Evolutionary conservation across 1,139 yeast species (phyloP).

Genomic region (Geotrichum europaeum): DNA sequence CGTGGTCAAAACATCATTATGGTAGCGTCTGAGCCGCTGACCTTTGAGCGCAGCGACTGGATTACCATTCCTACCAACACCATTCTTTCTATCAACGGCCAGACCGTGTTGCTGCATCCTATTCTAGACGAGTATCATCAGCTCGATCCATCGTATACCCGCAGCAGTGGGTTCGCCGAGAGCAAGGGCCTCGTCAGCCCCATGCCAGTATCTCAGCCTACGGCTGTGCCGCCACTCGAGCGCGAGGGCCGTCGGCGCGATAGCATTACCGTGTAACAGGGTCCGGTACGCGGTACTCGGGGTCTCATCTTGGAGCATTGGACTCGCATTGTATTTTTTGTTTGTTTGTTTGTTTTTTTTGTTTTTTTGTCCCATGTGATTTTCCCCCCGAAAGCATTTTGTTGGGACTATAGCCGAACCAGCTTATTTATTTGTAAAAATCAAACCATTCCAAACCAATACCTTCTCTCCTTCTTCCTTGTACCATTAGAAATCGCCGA

Average conservation of each 20-base stretch:
- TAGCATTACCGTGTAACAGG: constrained; percentile 1
- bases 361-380: not conserved
- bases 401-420: constrained; percentile 2
- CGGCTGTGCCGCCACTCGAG: constrained; percentile 70
- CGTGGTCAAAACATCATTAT: constrained; percentile 91
- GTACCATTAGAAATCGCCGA: not conserved
- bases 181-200: constrained; percentile 88
- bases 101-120: constrained; percentile 86
- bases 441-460: not conserved
- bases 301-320: not conserved
- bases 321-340: not conserved
- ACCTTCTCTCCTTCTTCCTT: not conserved
- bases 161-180: constrained; percentile 80
- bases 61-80: constrained; percentile 94
- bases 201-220: constrained; percentile 46
- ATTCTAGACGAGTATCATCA: constrained; percentile 84
- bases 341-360: not conserved
- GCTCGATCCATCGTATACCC: constrained; percentile 55
- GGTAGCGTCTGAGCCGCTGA: constrained; percentile 93
- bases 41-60: constrained; percentile 97
- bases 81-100: constrained; percentile 70
- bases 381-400: not conserved
- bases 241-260: constrained; percentile 63
- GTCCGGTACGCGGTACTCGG: not conserved
- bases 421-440: not conserved